Base-by-base conservation (phyloP, 768 basidiomycete species). In the Lenzites betulinus region DNA sequence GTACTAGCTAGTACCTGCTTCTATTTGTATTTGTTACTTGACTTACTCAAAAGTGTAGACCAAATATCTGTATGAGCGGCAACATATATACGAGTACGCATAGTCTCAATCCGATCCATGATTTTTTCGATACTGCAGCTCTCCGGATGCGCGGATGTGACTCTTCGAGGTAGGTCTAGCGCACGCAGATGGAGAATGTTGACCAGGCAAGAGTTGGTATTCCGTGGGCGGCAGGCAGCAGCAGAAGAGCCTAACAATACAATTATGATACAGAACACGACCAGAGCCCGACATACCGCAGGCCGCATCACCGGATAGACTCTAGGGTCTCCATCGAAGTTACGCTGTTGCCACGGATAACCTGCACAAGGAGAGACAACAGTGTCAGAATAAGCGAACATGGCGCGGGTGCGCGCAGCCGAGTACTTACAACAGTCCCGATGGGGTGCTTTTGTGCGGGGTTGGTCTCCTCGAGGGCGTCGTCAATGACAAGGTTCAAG, bases 401-500 rank as follows among this genome's bases (percentile, higher is more conserved):
- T 15, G 9, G 6, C 15, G 20, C 20, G 13, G 54, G 56, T 44
- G 48, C 7, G 39, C 25, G 25, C 18, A 35, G 30, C 41, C 43
- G 33, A 18, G 2, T 13, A 82, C 93, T 69, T 73, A 98, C 96
- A 52, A 97, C 90, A 52, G 93, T 95, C 25, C 95, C 95, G 67
- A 95, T 89, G 25, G 90, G 88, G 68, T 90, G 87, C 73, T 93
- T 94, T 77, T 95, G 90, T 5, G 90, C 94, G 15, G 92, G 89
- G 5, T 85, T 87, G 0, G 88, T 86, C 79, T 98, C 97, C 76
- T 99, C 97, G 68, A 89, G 74, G 11, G 93, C 92, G 70, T 98
- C 93, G 74, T 98, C 97, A 74, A 99, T 87, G 66, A 98, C 97
- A 39, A 99, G 83, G 75, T 99, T 99, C 73, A 99, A 79, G 81